These are phyloP conservation scores for Cadophora gregata DNA, from an alignment of 2,329 filamentous ascomycete species.

Conservation along the genomic window DNA sequence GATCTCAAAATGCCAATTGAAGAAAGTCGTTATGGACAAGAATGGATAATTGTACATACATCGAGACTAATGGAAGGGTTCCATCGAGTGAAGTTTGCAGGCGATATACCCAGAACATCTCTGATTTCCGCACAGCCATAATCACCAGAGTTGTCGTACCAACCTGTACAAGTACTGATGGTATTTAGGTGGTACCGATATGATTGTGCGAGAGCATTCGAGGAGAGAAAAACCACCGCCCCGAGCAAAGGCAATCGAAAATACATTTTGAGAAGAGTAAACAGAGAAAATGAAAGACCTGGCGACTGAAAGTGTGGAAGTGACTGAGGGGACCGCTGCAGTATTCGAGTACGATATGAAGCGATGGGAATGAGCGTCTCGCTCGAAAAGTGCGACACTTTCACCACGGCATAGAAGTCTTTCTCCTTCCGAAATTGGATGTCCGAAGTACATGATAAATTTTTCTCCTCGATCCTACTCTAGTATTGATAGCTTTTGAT, in stretches of 20 bases:
- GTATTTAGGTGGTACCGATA: conserved; percentile 1
- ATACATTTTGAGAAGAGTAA: not conserved
- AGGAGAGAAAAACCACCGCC: not conserved
- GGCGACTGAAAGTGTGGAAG: not conserved
- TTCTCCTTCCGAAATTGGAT: not conserved
- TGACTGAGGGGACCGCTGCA: not conserved
- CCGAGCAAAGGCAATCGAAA: not conserved
- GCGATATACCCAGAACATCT: not conserved
- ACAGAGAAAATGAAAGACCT: not conserved
- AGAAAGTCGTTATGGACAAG: too few species aligned
- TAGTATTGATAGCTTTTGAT: not conserved
- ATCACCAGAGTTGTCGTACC: conserved; percentile 2
- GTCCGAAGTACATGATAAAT: not conserved
- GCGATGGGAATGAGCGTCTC: not conserved
- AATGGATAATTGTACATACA: not conserved
- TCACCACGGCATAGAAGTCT: not conserved
- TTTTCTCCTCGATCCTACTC: not conserved
- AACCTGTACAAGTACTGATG: not conserved
- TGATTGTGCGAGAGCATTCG: not conserved
- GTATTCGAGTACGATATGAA: not conserved
- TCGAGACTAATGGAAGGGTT: not conserved
- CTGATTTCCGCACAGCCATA: conserved; percentile 1
- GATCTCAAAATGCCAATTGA: too few species aligned
- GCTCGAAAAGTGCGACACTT: not conserved
- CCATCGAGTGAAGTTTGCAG: conserved; percentile 6